A percentile compares a stretch with the other conserved stretches of the same genome.
phyloP scores from a whole-genome alignment of 495 filamentous ascomycete species.

The Lindgomyces ingoldianus region DNA sequence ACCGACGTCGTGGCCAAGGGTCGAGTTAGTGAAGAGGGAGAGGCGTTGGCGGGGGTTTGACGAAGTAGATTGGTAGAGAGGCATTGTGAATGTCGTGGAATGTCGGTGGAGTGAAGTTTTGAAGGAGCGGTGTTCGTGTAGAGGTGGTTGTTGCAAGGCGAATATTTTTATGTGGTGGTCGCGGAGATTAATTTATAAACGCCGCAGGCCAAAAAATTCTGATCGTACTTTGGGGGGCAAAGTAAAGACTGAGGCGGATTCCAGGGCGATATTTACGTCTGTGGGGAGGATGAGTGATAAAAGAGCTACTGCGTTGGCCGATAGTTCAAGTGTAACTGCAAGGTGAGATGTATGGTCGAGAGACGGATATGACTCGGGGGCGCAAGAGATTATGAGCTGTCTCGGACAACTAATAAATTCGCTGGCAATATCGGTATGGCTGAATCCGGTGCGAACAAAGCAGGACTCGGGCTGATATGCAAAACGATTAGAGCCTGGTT shows the following conservation, averaged over 20 bases:
- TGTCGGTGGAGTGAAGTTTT: not conserved
- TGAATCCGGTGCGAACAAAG: constrained; percentile 11
- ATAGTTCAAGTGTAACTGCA: not conserved
- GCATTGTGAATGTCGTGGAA: constrained; percentile 20
- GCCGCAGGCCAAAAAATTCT: constrained; percentile 16
- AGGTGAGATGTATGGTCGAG: not conserved
- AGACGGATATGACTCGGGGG: constrained; percentile 11
- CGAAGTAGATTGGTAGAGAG: constrained; percentile 9
- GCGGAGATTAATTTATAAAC: constrained; percentile 1
- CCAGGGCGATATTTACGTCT: not conserved
- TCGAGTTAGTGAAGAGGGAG: constrained; percentile 39
- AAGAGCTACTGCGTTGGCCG: not conserved
- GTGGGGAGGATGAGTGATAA: not conserved
- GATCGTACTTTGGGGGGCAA: constrained; percentile 20
- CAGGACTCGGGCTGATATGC: constrained; percentile 19
- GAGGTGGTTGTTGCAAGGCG: not conserved
- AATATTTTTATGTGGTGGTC: not conserved
- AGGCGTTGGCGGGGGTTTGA: constrained; percentile 40
- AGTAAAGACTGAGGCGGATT: constrained; percentile 19
- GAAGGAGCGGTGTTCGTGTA: not conserved
- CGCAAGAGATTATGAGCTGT: constrained; percentile 28
- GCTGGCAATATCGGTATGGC: constrained; percentile 36
- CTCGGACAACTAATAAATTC: constrained; percentile 28
- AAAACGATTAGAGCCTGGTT: constrained; percentile 12
- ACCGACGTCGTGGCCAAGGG: constrained; percentile 39